These are phyloP conservation scores for Peltaster fructicola DNA, from an alignment of 2,329 filamentous ascomycete genomes.

Conservation along the genomic window DNA sequence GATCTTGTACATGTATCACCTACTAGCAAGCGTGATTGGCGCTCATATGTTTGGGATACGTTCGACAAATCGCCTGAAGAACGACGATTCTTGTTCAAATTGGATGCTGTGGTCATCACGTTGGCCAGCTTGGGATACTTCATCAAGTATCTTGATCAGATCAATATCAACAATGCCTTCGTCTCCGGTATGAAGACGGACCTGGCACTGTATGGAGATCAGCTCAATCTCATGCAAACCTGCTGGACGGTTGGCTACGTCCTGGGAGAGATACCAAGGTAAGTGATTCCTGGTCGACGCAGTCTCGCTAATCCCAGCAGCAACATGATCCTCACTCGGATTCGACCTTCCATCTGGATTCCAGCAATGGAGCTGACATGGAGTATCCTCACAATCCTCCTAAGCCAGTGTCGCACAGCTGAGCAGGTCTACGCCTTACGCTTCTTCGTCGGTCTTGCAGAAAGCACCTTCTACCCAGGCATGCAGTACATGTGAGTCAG, in stretches of 20 bases:
- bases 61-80: constrained; percentile 35
- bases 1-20: constrained; percentile 33
- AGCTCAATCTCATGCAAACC: constrained; percentile 38
- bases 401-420: constrained; percentile 24
- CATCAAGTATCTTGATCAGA: constrained; percentile 29
- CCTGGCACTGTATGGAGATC: constrained; percentile 33
- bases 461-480: constrained; percentile 34
- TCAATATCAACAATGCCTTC: constrained; percentile 26
- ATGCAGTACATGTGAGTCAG: too few species aligned
- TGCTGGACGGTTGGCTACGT: constrained; percentile 45
- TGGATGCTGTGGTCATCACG: constrained; percentile 31
- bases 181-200: constrained; percentile 36
- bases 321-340: constrained; percentile 33
- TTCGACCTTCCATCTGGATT: constrained; percentile 31
- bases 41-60: constrained; percentile 35
- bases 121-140: constrained; percentile 34
- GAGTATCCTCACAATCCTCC: constrained; percentile 31
- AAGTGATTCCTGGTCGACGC: too few species aligned
- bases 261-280: constrained; percentile 26
- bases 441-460: constrained; percentile 33
- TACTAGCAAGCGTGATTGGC: constrained; percentile 27
- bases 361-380: constrained; percentile 31
- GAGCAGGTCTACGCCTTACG: constrained; percentile 30
- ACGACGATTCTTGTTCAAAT: constrained; percentile 30
- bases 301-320: too few species aligned